Evolutionary conservation across 768 basidiomycete genomes (phyloP), one percentile per base, ranked within the genome.

Genomic region (Boletus sp.): DNA sequence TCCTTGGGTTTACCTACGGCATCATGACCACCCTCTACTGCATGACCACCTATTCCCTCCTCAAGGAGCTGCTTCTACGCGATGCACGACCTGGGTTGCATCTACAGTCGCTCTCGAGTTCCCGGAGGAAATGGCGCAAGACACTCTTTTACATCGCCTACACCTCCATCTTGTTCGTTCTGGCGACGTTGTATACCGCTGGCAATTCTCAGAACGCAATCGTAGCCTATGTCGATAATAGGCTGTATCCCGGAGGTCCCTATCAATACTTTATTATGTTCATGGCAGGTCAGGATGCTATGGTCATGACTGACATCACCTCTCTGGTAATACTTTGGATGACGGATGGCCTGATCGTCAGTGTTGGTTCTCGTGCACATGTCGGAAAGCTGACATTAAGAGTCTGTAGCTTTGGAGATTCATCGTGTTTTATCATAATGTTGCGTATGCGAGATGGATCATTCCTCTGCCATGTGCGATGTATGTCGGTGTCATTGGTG

Each of bases 201-300:
- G 60, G 64, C 29, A 71, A 67, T 49, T 66, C 68, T 35, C 65
- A 63, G 41, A 60, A 61, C 10, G 60, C 72, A 8, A 58, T 66
- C 44, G 47, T 73, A 7, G 61, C 59, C 53, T 72, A 64, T 45
- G 58, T 72, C 39, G 56, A 72, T 13, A 68, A 73, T 41, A 58
- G 70, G 47, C 29, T 56, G 23, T 72, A 64, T 33, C 58, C 58
- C 2, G 65, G 55, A 30, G 69, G 69, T 11, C 66, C 70, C 14
- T 66, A 48, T 29, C 42, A 55, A 19, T 73, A 65, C 35, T 63
- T 48, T 19, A 39, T 59, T 32, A 42, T 23, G 37, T 70, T 49
- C 47, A 71, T 68, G 69, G 53, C 57, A 13, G 46, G 59, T 37
- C 62, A 69, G 50, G 38, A 17, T 17, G 43, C 42, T 48, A 64